Conservation (phyloP, 2,329 filamentous ascomycete species). For the Botryotinia globosa region DNA sequence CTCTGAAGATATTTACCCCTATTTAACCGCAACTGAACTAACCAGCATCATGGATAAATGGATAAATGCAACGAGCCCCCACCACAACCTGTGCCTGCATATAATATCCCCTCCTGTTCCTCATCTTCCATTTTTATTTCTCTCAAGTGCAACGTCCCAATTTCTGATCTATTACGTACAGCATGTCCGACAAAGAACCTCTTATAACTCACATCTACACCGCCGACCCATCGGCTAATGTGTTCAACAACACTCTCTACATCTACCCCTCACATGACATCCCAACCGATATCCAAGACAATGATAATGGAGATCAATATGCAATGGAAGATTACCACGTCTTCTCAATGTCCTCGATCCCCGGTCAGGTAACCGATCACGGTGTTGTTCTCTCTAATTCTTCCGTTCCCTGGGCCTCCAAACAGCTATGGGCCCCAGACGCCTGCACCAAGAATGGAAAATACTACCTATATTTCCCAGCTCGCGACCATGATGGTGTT, state of each 20-base stretch:
- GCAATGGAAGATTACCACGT: constrained; percentile 85
- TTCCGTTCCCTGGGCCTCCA: constrained; percentile 72
- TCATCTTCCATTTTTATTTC: not conserved
- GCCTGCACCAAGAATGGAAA: constrained; percentile 65
- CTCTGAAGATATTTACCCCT: constrained; percentile 8
- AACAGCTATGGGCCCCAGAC: constrained; percentile 80
- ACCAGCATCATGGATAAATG: constrained; percentile 13
- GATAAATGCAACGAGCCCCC: constrained; percentile 6
- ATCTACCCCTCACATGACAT: constrained; percentile 80
- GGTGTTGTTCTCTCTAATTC: constrained; percentile 63
- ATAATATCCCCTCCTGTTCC: constrained; percentile 2
- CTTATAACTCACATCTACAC: constrained; percentile 75
- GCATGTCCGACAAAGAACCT: constrained; percentile 41
- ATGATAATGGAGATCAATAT: constrained; percentile 83
- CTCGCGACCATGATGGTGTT: constrained; percentile 64
- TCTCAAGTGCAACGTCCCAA: not conserved
- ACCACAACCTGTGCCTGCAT: not conserved
- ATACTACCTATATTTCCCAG: constrained; percentile 77
- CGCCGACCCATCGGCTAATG: constrained; percentile 76
- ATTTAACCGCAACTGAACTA: constrained; percentile 15
- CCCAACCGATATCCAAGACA: constrained; percentile 70
- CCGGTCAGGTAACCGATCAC: constrained; percentile 62
- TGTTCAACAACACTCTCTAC: constrained; percentile 72
- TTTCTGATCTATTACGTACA: not conserved
- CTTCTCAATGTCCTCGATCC: constrained; percentile 55